A percentile compares a stretch with the other conserved stretches of the same genome.
These are phyloP conservation scores for Ascochyta koolunga DNA, from an alignment of 2,329 filamentous ascomycete species.

Conservation along the genomic window DNA sequence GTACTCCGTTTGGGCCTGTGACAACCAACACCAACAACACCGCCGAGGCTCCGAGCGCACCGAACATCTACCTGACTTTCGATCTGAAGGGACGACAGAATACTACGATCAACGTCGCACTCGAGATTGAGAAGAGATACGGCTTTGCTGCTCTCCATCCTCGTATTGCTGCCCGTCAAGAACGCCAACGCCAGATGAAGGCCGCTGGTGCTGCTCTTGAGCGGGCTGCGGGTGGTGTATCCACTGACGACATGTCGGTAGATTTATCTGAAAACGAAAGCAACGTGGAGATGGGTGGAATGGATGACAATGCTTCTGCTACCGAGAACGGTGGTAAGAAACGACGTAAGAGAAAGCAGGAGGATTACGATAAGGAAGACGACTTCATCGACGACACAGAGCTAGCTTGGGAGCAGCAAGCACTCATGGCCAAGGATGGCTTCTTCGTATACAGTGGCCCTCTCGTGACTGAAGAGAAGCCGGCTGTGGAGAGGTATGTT, in stretches of 20 bases:
- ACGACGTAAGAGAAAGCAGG: constrained; percentile 77
- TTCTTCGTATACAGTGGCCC: constrained; percentile 98
- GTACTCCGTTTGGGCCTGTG: constrained; percentile 64
- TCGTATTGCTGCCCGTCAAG: constrained; percentile 83
- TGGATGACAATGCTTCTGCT: constrained; percentile 49
- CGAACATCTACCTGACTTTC: constrained; percentile 82
- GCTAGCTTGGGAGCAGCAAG: constrained; percentile 92
- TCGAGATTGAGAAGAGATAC: constrained; percentile 90
- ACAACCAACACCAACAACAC: constrained; percentile 51
- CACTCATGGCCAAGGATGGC: constrained; percentile 90
- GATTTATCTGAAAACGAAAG: constrained; percentile 75
- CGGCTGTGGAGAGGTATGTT: constrained; percentile 65
- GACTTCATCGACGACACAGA: constrained; percentile 89
- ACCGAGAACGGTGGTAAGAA: constrained; percentile 66
- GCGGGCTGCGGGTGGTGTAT: constrained; percentile 72
- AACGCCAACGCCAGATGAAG: constrained; percentile 85
- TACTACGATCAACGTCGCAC: constrained; percentile 93
- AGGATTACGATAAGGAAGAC: constrained; percentile 71
- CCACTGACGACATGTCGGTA: constrained; percentile 80
- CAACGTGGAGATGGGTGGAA: constrained; percentile 86
- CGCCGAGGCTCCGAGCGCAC: constrained; percentile 55
- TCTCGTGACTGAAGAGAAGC: constrained; percentile 84
- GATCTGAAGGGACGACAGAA: constrained; percentile 81
- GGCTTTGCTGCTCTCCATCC: constrained; percentile 94
- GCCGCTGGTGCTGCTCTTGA: constrained; percentile 87